These are phyloP conservation scores for Cladosporium phlei DNA, from an alignment of 2,329 filamentous ascomycete genomes.

Conservation along the genomic window DNA sequence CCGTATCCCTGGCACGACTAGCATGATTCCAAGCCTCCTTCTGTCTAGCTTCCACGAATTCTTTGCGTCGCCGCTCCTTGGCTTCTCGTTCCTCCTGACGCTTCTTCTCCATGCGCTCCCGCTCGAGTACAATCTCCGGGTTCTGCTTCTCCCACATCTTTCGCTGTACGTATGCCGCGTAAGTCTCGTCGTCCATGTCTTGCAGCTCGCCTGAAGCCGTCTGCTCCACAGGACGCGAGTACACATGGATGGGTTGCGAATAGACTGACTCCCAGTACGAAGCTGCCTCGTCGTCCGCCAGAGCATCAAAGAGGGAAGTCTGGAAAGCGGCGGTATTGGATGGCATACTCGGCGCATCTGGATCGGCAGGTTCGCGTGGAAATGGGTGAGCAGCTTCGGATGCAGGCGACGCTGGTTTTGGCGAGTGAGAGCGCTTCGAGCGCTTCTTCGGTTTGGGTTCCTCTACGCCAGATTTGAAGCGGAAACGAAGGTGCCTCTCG, in stretches of 20 bases:
- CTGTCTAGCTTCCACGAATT: conserved; percentile 40
- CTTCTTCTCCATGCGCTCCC: conserved; percentile 56
- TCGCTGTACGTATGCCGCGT: conserved; percentile 74
- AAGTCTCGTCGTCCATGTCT: conserved; percentile 88
- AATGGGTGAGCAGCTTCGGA: conserved; percentile 28
- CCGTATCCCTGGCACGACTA: conserved; percentile 29
- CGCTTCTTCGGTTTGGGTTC: conserved; percentile 24
- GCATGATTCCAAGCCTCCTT: conserved; percentile 31
- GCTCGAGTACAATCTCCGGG: conserved; percentile 74
- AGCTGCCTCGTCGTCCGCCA: conserved; percentile 94
- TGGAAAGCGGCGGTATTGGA: conserved; percentile 67
- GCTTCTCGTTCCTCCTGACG: conserved; percentile 43
- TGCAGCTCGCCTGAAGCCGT: conserved; percentile 59
- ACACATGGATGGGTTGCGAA: conserved; percentile 86
- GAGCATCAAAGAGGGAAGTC: conserved; percentile 91
- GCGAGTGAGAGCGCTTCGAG: conserved; percentile 15
- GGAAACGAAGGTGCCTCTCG: conserved; percentile 19
- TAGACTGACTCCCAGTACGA: conserved; percentile 96
- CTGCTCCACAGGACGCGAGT: conserved; percentile 58
- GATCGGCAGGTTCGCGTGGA: conserved; percentile 27
- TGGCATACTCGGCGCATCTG: conserved; percentile 7
- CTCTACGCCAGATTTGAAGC: conserved; percentile 27
- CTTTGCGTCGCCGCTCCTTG: conserved; percentile 28
- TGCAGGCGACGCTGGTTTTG: conserved; percentile 4
- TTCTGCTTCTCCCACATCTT: conserved; percentile 97